These are phyloP conservation scores for Apiotrichum gamsii DNA, from an alignment of 1,284 basidiomycete genomes.

Conservation along the genomic window DNA sequence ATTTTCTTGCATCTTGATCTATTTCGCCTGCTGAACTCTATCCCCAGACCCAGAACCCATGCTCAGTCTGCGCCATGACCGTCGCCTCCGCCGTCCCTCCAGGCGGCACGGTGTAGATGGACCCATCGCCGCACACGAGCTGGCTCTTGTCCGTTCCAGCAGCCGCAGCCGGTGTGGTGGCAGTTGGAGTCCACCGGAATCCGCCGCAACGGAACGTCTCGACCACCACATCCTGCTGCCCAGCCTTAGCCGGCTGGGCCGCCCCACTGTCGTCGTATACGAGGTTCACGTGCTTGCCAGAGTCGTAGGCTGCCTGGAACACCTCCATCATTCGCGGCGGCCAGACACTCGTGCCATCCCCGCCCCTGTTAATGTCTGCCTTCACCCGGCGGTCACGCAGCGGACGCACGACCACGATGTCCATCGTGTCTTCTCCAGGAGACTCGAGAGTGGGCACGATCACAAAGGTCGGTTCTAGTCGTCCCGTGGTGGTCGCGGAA, in stretches of 20 bases:
- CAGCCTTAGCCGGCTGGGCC: constrained; percentile 7
- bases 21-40: no score
- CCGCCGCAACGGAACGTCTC: constrained; percentile 74
- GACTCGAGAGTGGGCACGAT: constrained; percentile 58
- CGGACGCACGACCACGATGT: constrained; percentile 79
- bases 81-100: constrained; percentile 49
- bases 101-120: constrained; percentile 56
- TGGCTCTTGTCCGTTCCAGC: no score
- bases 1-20: no score
- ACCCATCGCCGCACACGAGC: constrained; percentile 71
- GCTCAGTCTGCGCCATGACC: constrained; percentile 8
- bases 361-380: neutral
- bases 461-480: constrained; percentile 73
- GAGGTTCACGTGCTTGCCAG: constrained; percentile 63
- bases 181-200: constrained; percentile 77
- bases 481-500: constrained; percentile 69
- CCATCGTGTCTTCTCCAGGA: constrained; percentile 54
- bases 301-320: constrained; percentile 62
- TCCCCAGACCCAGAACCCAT: constrained; percentile 27
- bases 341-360: constrained; percentile 28
- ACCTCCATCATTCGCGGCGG: constrained; percentile 48
- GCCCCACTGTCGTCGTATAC: constrained; percentile 50
- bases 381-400: constrained; percentile 57
- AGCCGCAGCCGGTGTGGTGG: constrained; percentile 55
- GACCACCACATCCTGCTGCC: constrained; percentile 52